Evolutionary conservation across 768 basidiomycete genomes (phyloP), one percentile per base, ranked within the genome.

Genomic region (Lactifluus echinatus): DNA sequence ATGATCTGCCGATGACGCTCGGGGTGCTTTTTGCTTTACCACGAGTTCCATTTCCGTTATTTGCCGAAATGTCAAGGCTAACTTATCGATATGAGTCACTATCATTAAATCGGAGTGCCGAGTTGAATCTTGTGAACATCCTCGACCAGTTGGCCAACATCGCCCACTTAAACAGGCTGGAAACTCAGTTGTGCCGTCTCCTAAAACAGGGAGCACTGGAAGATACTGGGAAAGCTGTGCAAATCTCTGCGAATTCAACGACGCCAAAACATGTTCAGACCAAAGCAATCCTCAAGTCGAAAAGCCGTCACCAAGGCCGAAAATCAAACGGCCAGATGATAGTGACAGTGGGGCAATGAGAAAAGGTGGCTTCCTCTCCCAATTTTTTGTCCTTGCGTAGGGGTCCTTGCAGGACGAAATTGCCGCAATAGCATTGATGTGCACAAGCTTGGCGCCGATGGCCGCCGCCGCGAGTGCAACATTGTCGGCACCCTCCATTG

Each of bases 231-330:
- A 78, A 28, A 89, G 68, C 26, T 70, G 74, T 29, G 82, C 81
- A 64, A 89, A 87, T 42, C 82, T 74, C 85, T 87, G 60, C 14
- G n/a, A n/a, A n/a, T n/a, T n/a, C n/a, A n/a, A n/a, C n/a, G n/a
- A n/a, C n/a, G n/a, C n/a, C n/a, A n/a, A 31, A 42, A 12, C 7
- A 42, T 5, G 6, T 24, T 19, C 50, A 8, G 14, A 47, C 39
- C 29, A 29, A 50, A 44, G n/a, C 8, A 59, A 23, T 5, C 59
- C 81, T 52, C 53, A 87, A 86, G 57, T 78, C 80, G 68, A 89
- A 89, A 89, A 85, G 17, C 80, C 78, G 63, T 89, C 87, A 6
- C 83, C 85, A 0, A 83, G 85, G 2, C 87, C 88, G 68, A 89
- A 89, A 2, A 89, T 76, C 28, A 89, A 70, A 58, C 4, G 87